Conservation (phyloP, 176 grass and related monocot species). For the Triticum timopheevii region DNA sequence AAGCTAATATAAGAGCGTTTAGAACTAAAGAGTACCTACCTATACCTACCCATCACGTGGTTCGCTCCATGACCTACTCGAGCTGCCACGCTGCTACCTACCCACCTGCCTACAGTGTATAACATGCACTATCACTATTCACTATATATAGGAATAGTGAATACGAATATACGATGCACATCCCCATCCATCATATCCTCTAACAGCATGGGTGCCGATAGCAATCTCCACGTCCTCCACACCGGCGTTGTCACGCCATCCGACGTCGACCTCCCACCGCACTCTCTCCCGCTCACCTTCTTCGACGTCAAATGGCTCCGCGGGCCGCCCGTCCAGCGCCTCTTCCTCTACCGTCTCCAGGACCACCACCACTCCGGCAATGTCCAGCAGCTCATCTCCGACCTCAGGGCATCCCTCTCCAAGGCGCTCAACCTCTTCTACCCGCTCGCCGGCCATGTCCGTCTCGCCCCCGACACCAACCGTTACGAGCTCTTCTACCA, state of each 20-base stretch:
- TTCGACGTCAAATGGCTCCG: conserved; percentile 22
- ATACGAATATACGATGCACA: too few relatives aligned
- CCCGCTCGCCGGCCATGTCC: conserved; percentile 13
- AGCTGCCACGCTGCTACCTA: too few relatives aligned
- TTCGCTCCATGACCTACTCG: too few relatives aligned
- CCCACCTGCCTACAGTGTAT: too few relatives aligned
- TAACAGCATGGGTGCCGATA: not conserved
- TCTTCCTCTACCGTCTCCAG: not conserved
- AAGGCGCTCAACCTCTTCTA: not conserved
- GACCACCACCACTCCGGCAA: not conserved
- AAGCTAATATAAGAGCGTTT: too few relatives aligned
- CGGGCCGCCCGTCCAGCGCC: conserved; percentile 4
- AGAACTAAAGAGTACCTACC: too few relatives aligned
- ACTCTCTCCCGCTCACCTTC: not conserved
- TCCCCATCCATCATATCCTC: too few relatives aligned
- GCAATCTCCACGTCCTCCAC: not conserved
- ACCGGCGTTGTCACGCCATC: not conserved
- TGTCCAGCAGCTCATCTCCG: not conserved
- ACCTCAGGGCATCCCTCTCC: not conserved
- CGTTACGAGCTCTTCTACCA: conserved; percentile 8
- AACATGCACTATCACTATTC: too few relatives aligned
- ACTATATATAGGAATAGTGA: too few relatives aligned
- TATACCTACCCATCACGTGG: too few relatives aligned
- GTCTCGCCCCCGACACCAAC: not conserved
- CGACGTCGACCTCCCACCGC: not conserved